phyloP scores from a whole-genome alignment of 176 grass and related monocot species.

The Leersia perrieri region DNA sequence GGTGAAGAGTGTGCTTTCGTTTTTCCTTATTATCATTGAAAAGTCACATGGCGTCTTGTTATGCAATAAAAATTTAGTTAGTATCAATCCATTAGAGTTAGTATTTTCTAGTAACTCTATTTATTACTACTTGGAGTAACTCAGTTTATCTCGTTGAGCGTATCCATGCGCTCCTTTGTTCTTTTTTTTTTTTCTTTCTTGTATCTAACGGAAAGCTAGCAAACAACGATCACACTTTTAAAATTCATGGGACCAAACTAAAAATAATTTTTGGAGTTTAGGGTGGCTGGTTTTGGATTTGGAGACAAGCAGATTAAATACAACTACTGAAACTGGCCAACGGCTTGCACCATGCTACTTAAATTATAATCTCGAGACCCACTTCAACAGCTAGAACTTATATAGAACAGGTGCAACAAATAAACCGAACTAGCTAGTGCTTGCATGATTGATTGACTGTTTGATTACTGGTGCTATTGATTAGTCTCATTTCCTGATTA shows the following conservation, averaged over 20 bases:
- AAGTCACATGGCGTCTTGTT: background rate
- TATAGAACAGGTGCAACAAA: background rate
- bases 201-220: background rate
- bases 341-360: background rate
- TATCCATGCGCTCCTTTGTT: background rate
- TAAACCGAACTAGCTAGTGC: background rate
- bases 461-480: background rate
- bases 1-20: background rate
- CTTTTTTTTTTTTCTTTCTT: background rate
- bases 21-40: background rate
- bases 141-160: background rate
- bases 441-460: background rate
- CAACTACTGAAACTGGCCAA: background rate
- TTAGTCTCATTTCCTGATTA: background rate
- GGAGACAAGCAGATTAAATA: background rate
- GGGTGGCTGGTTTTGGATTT: conserved; percentile 19
- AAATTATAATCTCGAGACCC: conserved; percentile 24
- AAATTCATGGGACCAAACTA: background rate
- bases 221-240: background rate
- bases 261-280: background rate
- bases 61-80: background rate
- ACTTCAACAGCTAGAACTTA: background rate
- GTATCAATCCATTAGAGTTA: background rate
- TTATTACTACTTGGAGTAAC: background rate
- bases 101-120: background rate